phyloP scores from a whole-genome alignment of 352 stramenopile genomes.

The Phytophthora cactorum region DNA sequence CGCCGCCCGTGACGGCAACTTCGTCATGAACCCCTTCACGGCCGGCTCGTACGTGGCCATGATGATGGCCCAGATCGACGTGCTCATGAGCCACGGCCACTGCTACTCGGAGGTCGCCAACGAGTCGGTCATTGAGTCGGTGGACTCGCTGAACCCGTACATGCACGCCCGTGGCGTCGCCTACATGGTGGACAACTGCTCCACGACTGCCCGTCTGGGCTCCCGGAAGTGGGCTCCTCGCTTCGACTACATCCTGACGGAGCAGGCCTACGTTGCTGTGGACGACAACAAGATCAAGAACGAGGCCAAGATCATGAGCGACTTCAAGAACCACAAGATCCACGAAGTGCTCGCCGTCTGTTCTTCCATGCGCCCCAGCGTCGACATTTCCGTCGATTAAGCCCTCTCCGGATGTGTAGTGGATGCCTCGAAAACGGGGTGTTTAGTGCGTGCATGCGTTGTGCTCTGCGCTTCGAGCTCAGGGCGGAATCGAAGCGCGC shows the following conservation, averaged over 20 bases:
- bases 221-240: constrained; percentile 97
- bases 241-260: constrained; percentile 99
- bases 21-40: constrained; percentile 98
- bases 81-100: constrained; percentile 95
- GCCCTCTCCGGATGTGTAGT: constrained; percentile 21
- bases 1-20: constrained; percentile 93
- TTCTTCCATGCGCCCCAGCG: constrained; percentile 94
- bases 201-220: constrained; percentile 97
- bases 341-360: constrained; percentile 96
- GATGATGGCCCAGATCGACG: constrained; percentile 98
- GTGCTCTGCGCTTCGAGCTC: not conserved
- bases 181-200: constrained; percentile 99
- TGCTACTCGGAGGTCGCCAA: constrained; percentile 99
- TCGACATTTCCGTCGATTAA: constrained; percentile 94
- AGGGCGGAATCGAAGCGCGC: not conserved
- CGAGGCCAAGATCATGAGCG: constrained; percentile 89
- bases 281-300: constrained; percentile 93
- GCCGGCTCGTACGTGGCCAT: constrained; percentile 98
- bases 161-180: constrained; percentile 98
- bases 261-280: constrained; percentile 96
- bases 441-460: constrained; percentile 17
- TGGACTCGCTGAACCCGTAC: constrained; percentile 98
- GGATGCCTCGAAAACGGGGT: constrained; percentile 7
- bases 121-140: constrained; percentile 98
- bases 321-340: constrained; percentile 97